These are phyloP conservation scores for Candida mattraensis DNA, from an alignment of 805 yeast genomes.

Conservation along the genomic window DNA sequence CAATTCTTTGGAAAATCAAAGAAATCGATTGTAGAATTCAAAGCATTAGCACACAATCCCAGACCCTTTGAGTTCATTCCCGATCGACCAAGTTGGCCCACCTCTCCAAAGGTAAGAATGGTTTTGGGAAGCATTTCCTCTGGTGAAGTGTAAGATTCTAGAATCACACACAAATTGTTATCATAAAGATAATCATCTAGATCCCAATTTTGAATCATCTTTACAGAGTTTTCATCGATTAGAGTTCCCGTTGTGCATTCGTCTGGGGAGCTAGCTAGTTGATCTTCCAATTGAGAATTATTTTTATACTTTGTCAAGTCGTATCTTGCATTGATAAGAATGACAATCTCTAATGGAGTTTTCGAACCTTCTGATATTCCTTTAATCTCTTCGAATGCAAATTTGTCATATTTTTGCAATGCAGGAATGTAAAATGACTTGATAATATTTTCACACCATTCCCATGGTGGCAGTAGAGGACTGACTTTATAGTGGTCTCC, in stretches of 20 bases:
- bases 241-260: slow-evolving; percentile 11
- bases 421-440: slow-evolving; percentile 12
- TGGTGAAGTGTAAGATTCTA: slow-evolving; percentile 9
- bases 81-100: slow-evolving; percentile 15
- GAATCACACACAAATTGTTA: slow-evolving; percentile 10
- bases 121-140: slow-evolving; percentile 9
- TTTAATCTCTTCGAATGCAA: slow-evolving; percentile 9
- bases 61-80: slow-evolving; percentile 15
- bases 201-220: slow-evolving; percentile 13
- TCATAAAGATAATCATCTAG: slow-evolving; percentile 11
- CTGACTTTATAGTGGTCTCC: slow-evolving; percentile 11
- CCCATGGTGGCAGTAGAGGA: slow-evolving; percentile 11
- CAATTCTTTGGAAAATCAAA: slow-evolving; percentile 8
- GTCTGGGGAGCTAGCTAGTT: slow-evolving; percentile 5
- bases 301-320: slow-evolving; percentile 13
- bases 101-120: slow-evolving; percentile 13
- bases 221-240: slow-evolving; percentile 9
- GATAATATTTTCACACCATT: slow-evolving; percentile 12
- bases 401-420: slow-evolving; percentile 8
- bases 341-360: slow-evolving; percentile 9
- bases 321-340: slow-evolving; percentile 11
- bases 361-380: slow-evolving; percentile 12
- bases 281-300: slow-evolving; percentile 8
- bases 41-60: slow-evolving; percentile 12
- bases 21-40: slow-evolving; percentile 11